Conservation (phyloP, 768 basidiomycete genomes). For the Suillus placidus region DNA sequence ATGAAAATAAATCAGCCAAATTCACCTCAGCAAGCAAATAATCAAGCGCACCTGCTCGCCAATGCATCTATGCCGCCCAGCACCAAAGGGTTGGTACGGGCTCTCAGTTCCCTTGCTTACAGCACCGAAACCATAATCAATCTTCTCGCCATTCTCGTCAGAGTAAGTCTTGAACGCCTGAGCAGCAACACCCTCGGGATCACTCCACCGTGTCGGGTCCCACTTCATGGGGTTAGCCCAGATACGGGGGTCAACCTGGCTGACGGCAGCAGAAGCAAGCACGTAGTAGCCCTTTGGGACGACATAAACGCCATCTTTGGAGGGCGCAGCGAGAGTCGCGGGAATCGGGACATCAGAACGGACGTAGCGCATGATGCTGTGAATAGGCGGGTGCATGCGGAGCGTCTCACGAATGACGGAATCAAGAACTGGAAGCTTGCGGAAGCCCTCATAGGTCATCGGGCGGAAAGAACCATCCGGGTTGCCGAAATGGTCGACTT, state of each 20-base stretch:
- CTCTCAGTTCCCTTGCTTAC: conserved; percentile 96
- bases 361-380: conserved; percentile 93
- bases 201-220: conserved; percentile 86
- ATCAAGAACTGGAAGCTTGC: conserved; percentile 81
- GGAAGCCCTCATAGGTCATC: conserved; percentile 86
- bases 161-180: conserved; percentile 75
- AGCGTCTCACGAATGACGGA: conserved; percentile 92
- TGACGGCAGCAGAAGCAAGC: conserved; percentile 84
- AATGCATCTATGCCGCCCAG: conserved; percentile 93
- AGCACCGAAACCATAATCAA: conserved; percentile 95
- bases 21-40: not conserved
- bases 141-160: conserved; percentile 81
- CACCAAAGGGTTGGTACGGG: conserved; percentile 97
- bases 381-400: conserved; percentile 92
- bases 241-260: conserved; percentile 81
- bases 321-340: conserved; percentile 74
- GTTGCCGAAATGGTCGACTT: conserved; percentile 76
- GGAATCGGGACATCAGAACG: conserved; percentile 85
- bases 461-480: conserved; percentile 79
- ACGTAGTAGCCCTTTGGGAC: conserved; percentile 91
- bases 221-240: conserved; percentile 77
- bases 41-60: conserved; percentile 70
- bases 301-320: conserved; percentile 73
- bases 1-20: conserved; percentile 7
- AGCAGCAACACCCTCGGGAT: conserved; percentile 79